Evolutionary conservation across 768 basidiomycete genomes (phyloP).

Genomic region (Tulasnella sp.): DNA sequence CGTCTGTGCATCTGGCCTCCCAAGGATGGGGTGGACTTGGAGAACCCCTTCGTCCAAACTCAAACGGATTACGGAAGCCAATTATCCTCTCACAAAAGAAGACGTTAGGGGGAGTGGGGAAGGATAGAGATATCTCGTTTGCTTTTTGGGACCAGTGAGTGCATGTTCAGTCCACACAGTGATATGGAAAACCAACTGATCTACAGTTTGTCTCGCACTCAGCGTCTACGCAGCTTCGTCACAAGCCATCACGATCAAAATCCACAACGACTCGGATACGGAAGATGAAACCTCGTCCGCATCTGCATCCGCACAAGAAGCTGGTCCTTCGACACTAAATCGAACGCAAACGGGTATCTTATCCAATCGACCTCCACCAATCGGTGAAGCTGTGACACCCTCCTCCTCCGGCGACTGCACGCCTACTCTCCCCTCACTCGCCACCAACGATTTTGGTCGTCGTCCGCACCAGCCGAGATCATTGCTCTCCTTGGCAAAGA

Average conservation of each 20-base stretch:
- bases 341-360: slow-evolving; percentile 67
- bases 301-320: slow-evolving; percentile 17
- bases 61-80: slow-evolving; percentile 63
- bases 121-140: slow-evolving; percentile 88
- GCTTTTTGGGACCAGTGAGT: slow-evolving; percentile 98
- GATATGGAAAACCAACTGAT: neutral
- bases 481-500: slow-evolving; percentile 55
- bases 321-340: slow-evolving; percentile 27
- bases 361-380: slow-evolving; percentile 52
- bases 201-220: neutral
- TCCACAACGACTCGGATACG: slow-evolving; percentile 39
- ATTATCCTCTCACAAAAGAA: slow-evolving; percentile 75
- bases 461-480: slow-evolving; percentile 32
- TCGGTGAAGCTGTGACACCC: slow-evolving; percentile 32
- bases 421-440: slow-evolving; percentile 32
- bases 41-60: slow-evolving; percentile 54
- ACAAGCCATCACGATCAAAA: slow-evolving; percentile 64
- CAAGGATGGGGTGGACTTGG: slow-evolving; percentile 89
- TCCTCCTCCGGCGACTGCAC: slow-evolving; percentile 22
- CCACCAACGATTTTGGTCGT: slow-evolving; percentile 24
- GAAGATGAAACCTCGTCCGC: slow-evolving; percentile 29
- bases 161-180: neutral
- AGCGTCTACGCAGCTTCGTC: slow-evolving; percentile 78
- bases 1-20: slow-evolving; percentile 56
- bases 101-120: slow-evolving; percentile 75